Base-by-base conservation (phyloP, 2,329 filamentous ascomycete species). In the Trichothecium roseum region DNA sequence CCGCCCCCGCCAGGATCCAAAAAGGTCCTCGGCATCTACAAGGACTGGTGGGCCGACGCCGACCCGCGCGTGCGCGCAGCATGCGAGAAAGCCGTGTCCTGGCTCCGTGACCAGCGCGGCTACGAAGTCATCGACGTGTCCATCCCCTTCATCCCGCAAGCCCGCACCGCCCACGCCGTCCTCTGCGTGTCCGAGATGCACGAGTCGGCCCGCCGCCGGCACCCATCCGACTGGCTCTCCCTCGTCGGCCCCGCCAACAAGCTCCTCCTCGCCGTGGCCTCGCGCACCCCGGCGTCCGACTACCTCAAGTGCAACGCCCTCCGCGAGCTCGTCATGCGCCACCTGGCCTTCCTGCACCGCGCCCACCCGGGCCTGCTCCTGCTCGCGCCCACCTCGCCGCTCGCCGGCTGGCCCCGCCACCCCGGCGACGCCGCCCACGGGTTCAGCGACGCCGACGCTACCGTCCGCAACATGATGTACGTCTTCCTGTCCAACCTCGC, bases 401-500 rank as follows among this genome's bases (percentile, higher is more conserved):
- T 81, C 40, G 67, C 76, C 0, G 87, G 87, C 9, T 93, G 84
- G 82, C 72, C 73, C 29, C 75, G 79, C 17, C 40, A 54, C 9
- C 57, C 66, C 2, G 68, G 63, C 8, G 78, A 83, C 28, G 63
- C 77, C 13, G 62, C 62, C n/a, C 78, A 87, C 48, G 88, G 88
- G 3, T 64, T 85, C 45, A 79, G 70, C 27, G 81, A 95, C 54
- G 79, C 70, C 1, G 86, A 91, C 52, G 66, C 62, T 41, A 78
- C 75, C 13, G 63, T 94, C n/a, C 66, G 72, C 18, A 84, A 74
- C 51, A 94, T 94, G 85, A 75, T 81, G 55, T 94, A 85, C 57
- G 78, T 84, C 13, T 94, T 83, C 72, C 59, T 94, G 26, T 82
- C 87, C 6, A 95, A 95, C 57, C 79, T 86, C 46, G 75, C 69